Evolutionary conservation across 2,329 filamentous ascomycete species (phyloP).

Genomic region (Orbilia quercus): DNA sequence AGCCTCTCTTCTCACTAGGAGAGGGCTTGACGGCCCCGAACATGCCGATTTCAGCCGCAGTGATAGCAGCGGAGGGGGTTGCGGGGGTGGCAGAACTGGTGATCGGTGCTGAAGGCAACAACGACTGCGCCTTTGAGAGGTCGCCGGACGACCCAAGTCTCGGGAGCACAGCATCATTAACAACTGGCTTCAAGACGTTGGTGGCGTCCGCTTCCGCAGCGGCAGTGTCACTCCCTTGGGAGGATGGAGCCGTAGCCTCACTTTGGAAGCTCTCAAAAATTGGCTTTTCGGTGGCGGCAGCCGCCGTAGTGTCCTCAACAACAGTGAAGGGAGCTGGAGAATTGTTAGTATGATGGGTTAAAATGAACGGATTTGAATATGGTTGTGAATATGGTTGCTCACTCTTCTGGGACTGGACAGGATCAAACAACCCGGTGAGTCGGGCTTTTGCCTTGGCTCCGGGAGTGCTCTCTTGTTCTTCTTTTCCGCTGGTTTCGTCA

Average conservation of each 20-base stretch:
- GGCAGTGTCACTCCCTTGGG: conserved; percentile 13
- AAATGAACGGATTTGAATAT: no score
- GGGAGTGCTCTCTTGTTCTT: conserved; percentile 36
- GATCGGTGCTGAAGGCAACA: conserved; percentile 41
- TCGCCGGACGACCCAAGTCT: conserved; percentile 42
- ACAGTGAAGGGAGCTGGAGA: conserved; percentile 41
- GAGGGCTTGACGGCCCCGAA: conserved; percentile 49
- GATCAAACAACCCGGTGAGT: conserved; percentile 51
- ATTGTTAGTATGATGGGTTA: conserved; percentile 4
- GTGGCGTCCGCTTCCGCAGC: conserved; percentile 24
- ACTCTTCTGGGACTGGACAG: conserved; percentile 42
- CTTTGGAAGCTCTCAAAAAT: conserved; percentile 28
- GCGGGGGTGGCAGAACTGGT: conserved; percentile 27
- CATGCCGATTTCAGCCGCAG: conserved; percentile 54
- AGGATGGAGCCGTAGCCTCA: conserved; percentile 29
- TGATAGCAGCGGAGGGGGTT: conserved; percentile 42
- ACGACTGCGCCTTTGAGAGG: conserved; percentile 31
- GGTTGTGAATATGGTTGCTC: background rate
- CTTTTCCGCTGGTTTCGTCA: conserved; percentile 50
- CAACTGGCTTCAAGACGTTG: conserved; percentile 50
- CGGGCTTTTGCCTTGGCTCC: conserved; percentile 51
- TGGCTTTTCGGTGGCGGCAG: background rate
- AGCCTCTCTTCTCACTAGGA: conserved; percentile 39
- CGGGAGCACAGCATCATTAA: conserved; percentile 49
- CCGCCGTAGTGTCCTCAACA: conserved; percentile 33